A percentile compares a stretch with the other conserved stretches of the same genome.
Evolutionary conservation across 805 yeast species (phyloP).

Genomic region (Candida andamanensis): DNA sequence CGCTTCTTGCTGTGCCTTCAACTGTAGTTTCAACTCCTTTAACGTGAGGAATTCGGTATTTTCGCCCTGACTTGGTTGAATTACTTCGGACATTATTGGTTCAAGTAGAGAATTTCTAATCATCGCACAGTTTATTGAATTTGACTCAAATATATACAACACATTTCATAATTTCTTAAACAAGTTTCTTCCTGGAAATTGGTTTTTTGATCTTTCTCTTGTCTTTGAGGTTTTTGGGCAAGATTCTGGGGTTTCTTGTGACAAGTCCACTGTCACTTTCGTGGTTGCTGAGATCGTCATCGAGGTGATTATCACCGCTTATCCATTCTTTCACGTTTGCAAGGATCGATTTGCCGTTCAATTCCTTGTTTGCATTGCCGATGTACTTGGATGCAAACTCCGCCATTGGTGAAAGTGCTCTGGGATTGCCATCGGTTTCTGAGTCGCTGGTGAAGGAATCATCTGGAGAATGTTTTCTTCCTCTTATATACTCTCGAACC

Average conservation of each 20-base stretch:
- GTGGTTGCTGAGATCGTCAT: slow-evolving; percentile 19
- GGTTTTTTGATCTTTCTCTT: slow-evolving; percentile 12
- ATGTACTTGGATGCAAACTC: slow-evolving; percentile 62
- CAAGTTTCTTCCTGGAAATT: slow-evolving; percentile 9
- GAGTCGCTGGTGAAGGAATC: slow-evolving; percentile 19
- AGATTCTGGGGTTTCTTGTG: slow-evolving; percentile 8
- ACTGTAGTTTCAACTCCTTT: slow-evolving; percentile 18
- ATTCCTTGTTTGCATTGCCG: slow-evolving; percentile 46
- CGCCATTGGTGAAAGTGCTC: slow-evolving; percentile 51
- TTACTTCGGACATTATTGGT: no score
- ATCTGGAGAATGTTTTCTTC: slow-evolving; percentile 37
- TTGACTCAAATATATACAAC: no score
- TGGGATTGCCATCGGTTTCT: slow-evolving; percentile 21
- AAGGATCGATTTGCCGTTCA: slow-evolving; percentile 31
- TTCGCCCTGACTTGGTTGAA: no score
- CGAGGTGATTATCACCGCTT: slow-evolving; percentile 28
- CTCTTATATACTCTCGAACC: slow-evolving; percentile 66
- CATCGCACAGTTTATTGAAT: no score
- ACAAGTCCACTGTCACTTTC: slow-evolving; percentile 12
- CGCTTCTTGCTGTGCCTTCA: slow-evolving; percentile 26
- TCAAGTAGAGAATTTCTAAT: no score
- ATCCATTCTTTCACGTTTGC: slow-evolving; percentile 43
- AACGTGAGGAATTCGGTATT: no score
- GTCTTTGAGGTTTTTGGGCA: slow-evolving; percentile 1
- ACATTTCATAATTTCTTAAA: no score